Evolutionary conservation across 768 basidiomycete genomes (phyloP).

Genomic region (Phaeotremella skinneri): DNA sequence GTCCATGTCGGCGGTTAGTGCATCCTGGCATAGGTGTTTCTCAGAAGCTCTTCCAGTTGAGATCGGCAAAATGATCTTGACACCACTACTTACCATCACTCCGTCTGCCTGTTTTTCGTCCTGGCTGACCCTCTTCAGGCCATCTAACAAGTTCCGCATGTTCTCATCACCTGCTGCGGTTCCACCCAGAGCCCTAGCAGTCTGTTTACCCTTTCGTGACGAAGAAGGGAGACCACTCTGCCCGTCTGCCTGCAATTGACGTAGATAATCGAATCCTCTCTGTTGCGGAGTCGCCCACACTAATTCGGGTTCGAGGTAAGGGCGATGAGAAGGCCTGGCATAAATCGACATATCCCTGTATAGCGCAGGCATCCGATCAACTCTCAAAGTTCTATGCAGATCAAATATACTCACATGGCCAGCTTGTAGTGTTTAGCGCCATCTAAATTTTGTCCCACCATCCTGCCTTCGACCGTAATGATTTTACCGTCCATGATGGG

Average conservation of each 20-base stretch:
- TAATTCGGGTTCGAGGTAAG: conserved; percentile 64
- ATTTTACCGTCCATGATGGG: conserved; percentile 66
- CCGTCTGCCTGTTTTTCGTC: conserved; percentile 64
- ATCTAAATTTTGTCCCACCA: conserved; percentile 55
- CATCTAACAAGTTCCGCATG: conserved; percentile 63
- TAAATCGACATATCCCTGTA: conserved; percentile 69
- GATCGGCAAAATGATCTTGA: not conserved
- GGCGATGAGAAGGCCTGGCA: conserved; percentile 63
- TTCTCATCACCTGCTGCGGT: conserved; percentile 59
- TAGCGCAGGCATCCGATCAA: not conserved
- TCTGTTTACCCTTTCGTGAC: conserved; percentile 6
- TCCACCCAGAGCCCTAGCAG: conserved; percentile 13
- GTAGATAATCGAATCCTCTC: conserved; percentile 57
- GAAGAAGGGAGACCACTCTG: not conserved
- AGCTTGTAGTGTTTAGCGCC: conserved; percentile 56
- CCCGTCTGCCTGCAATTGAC: conserved; percentile 3
- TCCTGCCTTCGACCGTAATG: conserved; percentile 70
- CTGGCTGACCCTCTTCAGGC: conserved; percentile 73
- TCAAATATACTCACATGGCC: conserved; percentile 57
- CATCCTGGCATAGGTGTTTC: no score
- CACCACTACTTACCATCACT: conserved; percentile 36
- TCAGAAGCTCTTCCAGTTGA: no score
- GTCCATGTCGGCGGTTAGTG: conserved; percentile 56
- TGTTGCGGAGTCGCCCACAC: conserved; percentile 73
- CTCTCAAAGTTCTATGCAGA: not conserved